These are phyloP conservation scores for Ceratopteris richardii DNA, from an alignment of 75 land plant species.

Conservation along the genomic window DNA sequence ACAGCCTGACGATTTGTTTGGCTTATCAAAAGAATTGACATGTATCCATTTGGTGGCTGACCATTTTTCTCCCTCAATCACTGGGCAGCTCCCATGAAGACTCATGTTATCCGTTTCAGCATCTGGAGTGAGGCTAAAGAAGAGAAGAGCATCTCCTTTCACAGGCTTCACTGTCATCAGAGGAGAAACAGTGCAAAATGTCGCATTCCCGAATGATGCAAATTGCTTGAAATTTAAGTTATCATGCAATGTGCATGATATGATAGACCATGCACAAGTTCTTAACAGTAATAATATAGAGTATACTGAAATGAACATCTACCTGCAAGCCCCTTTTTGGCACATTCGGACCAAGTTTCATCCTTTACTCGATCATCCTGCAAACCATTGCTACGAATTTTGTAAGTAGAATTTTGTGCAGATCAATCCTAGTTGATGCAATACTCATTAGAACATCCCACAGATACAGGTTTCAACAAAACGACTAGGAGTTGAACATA, in stretches of 20 bases:
- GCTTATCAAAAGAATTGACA: slow-evolving; percentile 18
- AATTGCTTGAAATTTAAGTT: neutral
- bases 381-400: neutral
- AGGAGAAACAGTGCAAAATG: neutral
- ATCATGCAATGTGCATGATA: neutral
- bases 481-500: slow-evolving; percentile 10
- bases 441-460: no score
- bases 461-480: no score
- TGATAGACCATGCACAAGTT: neutral
- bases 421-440: no score
- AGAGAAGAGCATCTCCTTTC: slow-evolving; percentile 71
- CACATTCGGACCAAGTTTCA: slow-evolving; percentile 71
- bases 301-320: no score
- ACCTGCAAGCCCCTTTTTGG: slow-evolving; percentile 62
- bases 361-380: slow-evolving; percentile 40
- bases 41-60: slow-evolving; percentile 78
- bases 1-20: slow-evolving; percentile 21
- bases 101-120: slow-evolving; percentile 48
- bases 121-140: slow-evolving; percentile 49
- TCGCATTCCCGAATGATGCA: neutral
- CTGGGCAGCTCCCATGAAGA: slow-evolving; percentile 72
- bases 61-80: slow-evolving; percentile 83
- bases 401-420: neutral
- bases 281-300: no score
- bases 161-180: slow-evolving; percentile 42